Base-by-base conservation (phyloP, 352 stramenopile species). In the Phytophthora rubi region DNA sequence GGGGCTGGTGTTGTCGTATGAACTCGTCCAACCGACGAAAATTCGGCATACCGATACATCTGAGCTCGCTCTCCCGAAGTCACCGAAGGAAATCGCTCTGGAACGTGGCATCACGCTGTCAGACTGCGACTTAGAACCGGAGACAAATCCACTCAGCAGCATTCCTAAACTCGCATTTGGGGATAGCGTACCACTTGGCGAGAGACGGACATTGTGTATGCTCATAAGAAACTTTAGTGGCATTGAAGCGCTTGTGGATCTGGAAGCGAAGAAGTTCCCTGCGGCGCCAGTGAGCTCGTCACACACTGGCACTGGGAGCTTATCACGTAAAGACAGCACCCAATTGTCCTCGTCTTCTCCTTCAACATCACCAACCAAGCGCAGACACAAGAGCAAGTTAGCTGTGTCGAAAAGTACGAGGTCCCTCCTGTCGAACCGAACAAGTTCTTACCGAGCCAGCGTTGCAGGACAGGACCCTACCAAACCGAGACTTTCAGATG, bases 161-260 rank as follows among this genome's bases (percentile, higher is more conserved):
- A 58, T 83, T 6, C 86, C 88, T 4, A 90, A 81, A 18, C 74
- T 95, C 2, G 56, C 58, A 6, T 95, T 95, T 56, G 88, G 88
- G 10, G 83, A 92, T 16, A 69, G 53, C 18, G 76, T 93, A 30
- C 72, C 83, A 8, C 72, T 95, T 4, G 75, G 83, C n/a, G 68
- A 88, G n/a, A 84, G 82, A 5, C 74, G 77, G 18, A 47, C 71
- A 47, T 28, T 92, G 13, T 66, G 62, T 45, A 64, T 95, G 7
- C 51, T 92, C 2, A 76, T 95, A 21, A 86, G 85, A n/a, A 94
- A 94, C 65, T 86, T 87, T 32, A 94, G 88, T 44, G 88, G 86
- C 33, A 92, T 95, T 59, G 77, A 89, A 44, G 85, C 88, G 0
- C 62, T 80, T 4, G 54, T 94, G 8, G 71, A 90, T 21, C 39